phyloP scores from a whole-genome alignment of 139 green algal species.

The Haematococcus lacustris region DNA sequence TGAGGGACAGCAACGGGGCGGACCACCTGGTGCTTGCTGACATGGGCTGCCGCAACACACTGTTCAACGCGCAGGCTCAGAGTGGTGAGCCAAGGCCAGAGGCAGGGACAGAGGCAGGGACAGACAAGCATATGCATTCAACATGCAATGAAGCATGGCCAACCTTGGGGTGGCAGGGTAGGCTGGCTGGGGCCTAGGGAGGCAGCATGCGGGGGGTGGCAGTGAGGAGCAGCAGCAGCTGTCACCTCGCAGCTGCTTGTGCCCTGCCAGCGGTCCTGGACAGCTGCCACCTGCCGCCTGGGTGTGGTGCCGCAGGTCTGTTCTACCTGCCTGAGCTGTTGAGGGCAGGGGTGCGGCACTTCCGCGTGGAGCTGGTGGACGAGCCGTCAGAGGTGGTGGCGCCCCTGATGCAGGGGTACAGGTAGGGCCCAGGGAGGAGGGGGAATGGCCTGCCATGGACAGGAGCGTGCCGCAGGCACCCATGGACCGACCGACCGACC shows the following conservation, averaged over 20 bases:
- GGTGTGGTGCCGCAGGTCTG: constrained; percentile 21
- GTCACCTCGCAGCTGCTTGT: too few species aligned
- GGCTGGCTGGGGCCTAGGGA: too few species aligned
- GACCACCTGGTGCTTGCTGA: constrained; percentile 84
- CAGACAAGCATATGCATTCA: too few species aligned
- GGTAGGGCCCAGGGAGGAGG: not conserved
- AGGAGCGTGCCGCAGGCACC: constrained; percentile 5
- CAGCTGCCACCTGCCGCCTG: too few species aligned
- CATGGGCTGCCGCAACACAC: constrained; percentile 77
- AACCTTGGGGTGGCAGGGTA: too few species aligned
- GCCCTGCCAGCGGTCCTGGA: too few species aligned
- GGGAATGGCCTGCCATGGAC: not conserved
- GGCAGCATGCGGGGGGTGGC: too few species aligned
- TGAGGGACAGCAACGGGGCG: constrained; percentile 54
- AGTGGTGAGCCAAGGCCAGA: too few species aligned
- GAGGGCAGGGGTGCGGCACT: constrained; percentile 25
- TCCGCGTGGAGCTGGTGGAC: constrained; percentile 79
- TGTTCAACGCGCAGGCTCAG: constrained; percentile 73
- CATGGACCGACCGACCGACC: too few species aligned
- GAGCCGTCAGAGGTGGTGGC: constrained; percentile 49
- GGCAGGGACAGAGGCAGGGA: too few species aligned
- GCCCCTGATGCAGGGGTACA: constrained; percentile 60
- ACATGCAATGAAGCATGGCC: too few species aligned
- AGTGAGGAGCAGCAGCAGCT: too few species aligned
- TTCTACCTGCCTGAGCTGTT: constrained; percentile 34